Percentiles rank a stretch among this genome's conserved stretches.
These are phyloP conservation scores for Pecoramyces ruminantium DNA, from an alignment of 192 early-diverging fungal genomes.

Conservation along the genomic window DNA sequence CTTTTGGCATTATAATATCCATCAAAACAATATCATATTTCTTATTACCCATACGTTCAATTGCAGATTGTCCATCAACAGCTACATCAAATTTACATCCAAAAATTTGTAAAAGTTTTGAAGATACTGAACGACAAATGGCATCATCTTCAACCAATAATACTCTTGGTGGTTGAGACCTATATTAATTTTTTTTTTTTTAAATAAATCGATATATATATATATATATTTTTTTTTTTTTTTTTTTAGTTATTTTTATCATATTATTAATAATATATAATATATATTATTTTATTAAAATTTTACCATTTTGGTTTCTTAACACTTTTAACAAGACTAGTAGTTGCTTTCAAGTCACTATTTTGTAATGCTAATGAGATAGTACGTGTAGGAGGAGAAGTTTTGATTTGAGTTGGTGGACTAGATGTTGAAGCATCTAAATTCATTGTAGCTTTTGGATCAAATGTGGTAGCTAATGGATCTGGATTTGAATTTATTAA, in stretches of 20 bases:
- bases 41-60: conserved; percentile 39
- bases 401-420: background rate
- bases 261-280: no score
- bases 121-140: conserved; percentile 27
- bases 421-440: background rate
- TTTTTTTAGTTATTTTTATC: no score
- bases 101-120: conserved; percentile 36
- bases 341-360: background rate
- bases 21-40: conserved; percentile 56
- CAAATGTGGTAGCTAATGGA: no score
- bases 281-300: no score
- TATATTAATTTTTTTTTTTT: background rate
- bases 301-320: background rate
- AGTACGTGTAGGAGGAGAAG: background rate
- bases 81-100: conserved; percentile 53
- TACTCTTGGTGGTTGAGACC: conserved; percentile 35
- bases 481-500: no score
- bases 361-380: background rate
- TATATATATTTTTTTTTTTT: no score
- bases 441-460: no score
- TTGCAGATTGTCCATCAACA: conserved; percentile 46
- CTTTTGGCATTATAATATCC: conserved; percentile 58
- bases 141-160: conserved; percentile 56
- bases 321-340: background rate
- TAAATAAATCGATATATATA: no score